Percentiles rank a stretch among this genome's conserved stretches.
These are phyloP conservation scores for Wickerhamomyces hampshirensis DNA, from an alignment of 805 yeast genomes.

Conservation along the genomic window DNA sequence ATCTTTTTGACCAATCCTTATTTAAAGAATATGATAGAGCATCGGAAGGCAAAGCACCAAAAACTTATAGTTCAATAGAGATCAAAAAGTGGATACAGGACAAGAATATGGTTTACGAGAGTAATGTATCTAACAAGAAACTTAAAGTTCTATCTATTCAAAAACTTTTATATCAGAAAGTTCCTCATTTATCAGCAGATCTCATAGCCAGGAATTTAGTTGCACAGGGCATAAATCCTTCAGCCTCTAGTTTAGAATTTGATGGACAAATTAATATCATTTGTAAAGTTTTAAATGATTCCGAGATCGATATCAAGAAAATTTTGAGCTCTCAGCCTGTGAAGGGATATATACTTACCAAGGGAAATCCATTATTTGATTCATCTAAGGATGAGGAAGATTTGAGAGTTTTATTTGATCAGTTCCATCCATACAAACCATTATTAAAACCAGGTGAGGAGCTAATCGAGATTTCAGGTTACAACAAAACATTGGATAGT, in stretches of 20 bases:
- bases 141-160: slow-evolving; percentile 56
- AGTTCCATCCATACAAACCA: slow-evolving; percentile 67
- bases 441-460: slow-evolving; percentile 31
- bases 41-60: slow-evolving; percentile 1
- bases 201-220: slow-evolving; percentile 57
- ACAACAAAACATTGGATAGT: slow-evolving; percentile 75
- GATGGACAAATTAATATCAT: slow-evolving; percentile 27
- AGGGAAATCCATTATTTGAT: slow-evolving; percentile 48
- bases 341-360: slow-evolving; percentile 61
- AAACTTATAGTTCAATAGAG: slow-evolving; percentile 7
- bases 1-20: slow-evolving; percentile 50
- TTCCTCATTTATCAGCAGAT: slow-evolving; percentile 75
- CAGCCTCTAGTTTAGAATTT: slow-evolving; percentile 29
- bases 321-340: slow-evolving; percentile 33
- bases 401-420: slow-evolving; percentile 51
- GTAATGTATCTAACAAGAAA: slow-evolving; percentile 27
- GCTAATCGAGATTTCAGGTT: slow-evolving; percentile 51
- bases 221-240: slow-evolving; percentile 43
- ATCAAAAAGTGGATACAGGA: slow-evolving; percentile 26
- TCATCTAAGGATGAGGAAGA: slow-evolving; percentile 36
- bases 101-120: slow-evolving; percentile 2
- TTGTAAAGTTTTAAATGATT: slow-evolving; percentile 38
- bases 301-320: slow-evolving; percentile 39
- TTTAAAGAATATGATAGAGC: slow-evolving; percentile 29
- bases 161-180: slow-evolving; percentile 61